Base-by-base conservation (phyloP, 2,329 filamentous ascomycete species). In the Phaeophleospora eucalypticola region DNA sequence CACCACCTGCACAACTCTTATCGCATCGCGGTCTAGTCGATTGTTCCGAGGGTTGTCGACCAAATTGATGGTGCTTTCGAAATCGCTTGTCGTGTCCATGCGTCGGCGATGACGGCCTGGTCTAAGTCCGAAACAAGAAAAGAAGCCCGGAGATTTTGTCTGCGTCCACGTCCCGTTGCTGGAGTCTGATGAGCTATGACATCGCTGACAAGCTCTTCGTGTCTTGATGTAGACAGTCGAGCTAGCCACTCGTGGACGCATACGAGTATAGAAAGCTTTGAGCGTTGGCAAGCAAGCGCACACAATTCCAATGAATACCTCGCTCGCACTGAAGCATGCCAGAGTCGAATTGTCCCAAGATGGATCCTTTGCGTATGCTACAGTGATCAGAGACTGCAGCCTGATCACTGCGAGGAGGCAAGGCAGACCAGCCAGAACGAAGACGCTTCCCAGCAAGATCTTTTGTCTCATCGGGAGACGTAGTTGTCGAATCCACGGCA, bases 401-500 rank as follows among this genome's bases (percentile, higher is more conserved):
- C 45, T 38, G 15, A 47, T 43, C 7, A 47, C 24, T 4, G 45
- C 45, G 10, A 47, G 33, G 2, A 47, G 19, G 29, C 45, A 47
- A 12, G 45, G 45, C n/a, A 47, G 33, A 8, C 45, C 45, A 3
- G 45, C 45, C 3, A 47, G 33, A 15, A 43, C 39, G 19, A 47
- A 47, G 3, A 47, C 33, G 4, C 38, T 33, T n/a, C 41, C 17
- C 3, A 47, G 38, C 20, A 47, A 17, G 14, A 43, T 4, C 24
- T 42, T 47, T 18, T 47, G 45, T 9, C 35, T 36, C n/a, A 12
- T 2, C 2, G 38, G 45, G n/a, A 47, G 35, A 8, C 36, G 37
- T 14, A 43, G 16, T 10, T 37, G 33, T 16, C 43, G 41, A 21
- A 47, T 42, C 45, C 45, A 47, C 3, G 45, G 45, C 14, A 47